phyloP scores from a whole-genome alignment of 345 rosid genomes.

The Eucalyptus polyanthemos region DNA sequence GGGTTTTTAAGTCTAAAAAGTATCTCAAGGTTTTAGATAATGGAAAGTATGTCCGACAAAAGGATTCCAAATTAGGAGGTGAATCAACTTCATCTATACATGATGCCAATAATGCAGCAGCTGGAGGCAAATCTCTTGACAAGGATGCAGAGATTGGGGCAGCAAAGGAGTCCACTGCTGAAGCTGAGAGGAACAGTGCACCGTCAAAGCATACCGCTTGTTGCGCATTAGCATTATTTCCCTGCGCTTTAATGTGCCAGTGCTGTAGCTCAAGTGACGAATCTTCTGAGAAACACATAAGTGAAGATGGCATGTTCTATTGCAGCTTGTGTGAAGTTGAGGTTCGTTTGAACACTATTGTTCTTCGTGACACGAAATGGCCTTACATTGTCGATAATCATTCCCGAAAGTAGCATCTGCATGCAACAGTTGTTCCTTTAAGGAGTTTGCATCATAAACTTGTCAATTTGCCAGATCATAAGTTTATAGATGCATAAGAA shows the following conservation, averaged over 20 bases:
- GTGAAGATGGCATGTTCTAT: slow-evolving; percentile 97
- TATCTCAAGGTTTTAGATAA: slow-evolving; percentile 50
- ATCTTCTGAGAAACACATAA: slow-evolving; percentile 56
- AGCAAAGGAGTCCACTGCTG: slow-evolving; percentile 15
- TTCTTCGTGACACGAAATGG: background rate
- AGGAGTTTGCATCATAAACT: background rate
- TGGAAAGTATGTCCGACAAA: slow-evolving; percentile 26
- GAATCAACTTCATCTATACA: slow-evolving; percentile 44
- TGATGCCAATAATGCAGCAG: slow-evolving; percentile 27
- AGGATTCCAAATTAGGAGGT: slow-evolving; percentile 51
- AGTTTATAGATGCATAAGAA: background rate
- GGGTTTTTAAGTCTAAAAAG: slow-evolving; percentile 71
- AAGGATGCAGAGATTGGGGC: slow-evolving; percentile 10
- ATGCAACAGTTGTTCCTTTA: background rate
- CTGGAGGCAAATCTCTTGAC: slow-evolving; percentile 42
- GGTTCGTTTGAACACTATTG: slow-evolving; percentile 23
- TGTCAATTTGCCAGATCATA: background rate
- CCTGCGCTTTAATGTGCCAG: slow-evolving; percentile 61
- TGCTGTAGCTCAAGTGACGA: slow-evolving; percentile 39
- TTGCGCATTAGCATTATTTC: slow-evolving; percentile 18
- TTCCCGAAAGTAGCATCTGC: background rate
- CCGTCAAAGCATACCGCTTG: slow-evolving; percentile 27
- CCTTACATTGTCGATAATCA: background rate
- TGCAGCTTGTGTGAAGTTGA: slow-evolving; percentile 97
- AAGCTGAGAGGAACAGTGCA: slow-evolving; percentile 15